phyloP scores from a whole-genome alignment of 2,329 filamentous ascomycete genomes.

The Allantophomopsis lycopodina region DNA sequence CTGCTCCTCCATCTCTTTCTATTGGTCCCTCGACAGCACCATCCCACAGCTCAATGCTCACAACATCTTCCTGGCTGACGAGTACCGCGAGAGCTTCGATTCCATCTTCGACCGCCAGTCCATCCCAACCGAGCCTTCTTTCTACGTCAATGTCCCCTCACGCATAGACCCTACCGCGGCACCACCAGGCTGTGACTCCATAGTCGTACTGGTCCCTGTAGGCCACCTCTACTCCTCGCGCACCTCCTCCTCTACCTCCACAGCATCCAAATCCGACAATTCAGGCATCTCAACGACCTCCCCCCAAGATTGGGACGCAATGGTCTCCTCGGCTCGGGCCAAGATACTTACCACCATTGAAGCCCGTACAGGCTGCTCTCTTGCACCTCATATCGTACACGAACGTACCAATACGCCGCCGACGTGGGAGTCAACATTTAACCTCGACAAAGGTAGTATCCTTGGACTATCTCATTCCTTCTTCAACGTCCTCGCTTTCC shows the following conservation, averaged over 20 bases:
- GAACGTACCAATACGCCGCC: constrained; percentile 54
- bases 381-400: constrained; percentile 22
- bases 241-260: constrained; percentile 11
- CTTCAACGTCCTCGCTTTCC: constrained; percentile 58
- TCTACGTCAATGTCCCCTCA: constrained; percentile 67
- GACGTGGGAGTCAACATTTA: constrained; percentile 54
- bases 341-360: constrained; percentile 48
- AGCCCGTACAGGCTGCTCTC: constrained; percentile 41
- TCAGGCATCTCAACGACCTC: constrained; percentile 15
- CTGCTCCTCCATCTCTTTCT: constrained; percentile 65
- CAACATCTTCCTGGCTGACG: constrained; percentile 66
- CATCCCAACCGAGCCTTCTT: constrained; percentile 55
- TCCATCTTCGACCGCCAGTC: constrained; percentile 58
- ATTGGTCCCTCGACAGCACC: constrained; percentile 51
- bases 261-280: constrained; percentile 3
- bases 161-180: constrained; percentile 55
- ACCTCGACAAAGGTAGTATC: constrained; percentile 63
- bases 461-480: constrained; percentile 60
- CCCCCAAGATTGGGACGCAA: constrained; percentile 44
- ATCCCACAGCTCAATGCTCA: constrained; percentile 53
- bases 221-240: constrained; percentile 47
- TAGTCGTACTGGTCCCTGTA: constrained; percentile 60
- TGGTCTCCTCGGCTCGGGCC: constrained; percentile 42
- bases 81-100: constrained; percentile 62
- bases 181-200: constrained; percentile 46